phyloP scores from a whole-genome alignment of 148 eudicot species.

The Fagopyrum tataricum region DNA sequence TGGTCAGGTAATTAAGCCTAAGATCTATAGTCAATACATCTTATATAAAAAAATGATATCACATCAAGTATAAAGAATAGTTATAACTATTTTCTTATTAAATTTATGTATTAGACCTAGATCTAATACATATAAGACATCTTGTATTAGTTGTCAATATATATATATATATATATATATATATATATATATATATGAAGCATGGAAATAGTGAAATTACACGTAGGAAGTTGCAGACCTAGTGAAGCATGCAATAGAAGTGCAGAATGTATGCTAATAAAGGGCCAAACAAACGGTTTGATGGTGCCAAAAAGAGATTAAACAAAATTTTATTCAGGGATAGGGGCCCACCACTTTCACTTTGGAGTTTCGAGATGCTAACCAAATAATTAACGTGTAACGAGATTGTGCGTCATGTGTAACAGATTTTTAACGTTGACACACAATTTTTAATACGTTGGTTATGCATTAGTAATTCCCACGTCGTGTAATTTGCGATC shows the following conservation, averaged over 20 bases:
- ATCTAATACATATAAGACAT: too few relatives aligned
- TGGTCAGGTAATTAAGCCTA: conserved; percentile 47
- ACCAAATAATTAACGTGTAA: too few relatives aligned
- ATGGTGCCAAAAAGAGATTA: background rate
- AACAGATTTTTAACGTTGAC: too few relatives aligned
- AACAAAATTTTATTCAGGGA: background rate
- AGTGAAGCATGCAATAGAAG: background rate
- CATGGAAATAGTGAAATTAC: background rate
- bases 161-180: background rate
- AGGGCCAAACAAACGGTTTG: conserved; percentile 13
- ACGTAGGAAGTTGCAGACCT: background rate
- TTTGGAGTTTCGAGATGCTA: background rate
- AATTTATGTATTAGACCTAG: background rate
- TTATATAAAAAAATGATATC: background rate
- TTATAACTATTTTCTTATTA: background rate
- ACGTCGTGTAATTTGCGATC: too few relatives aligned
- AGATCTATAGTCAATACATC: background rate
- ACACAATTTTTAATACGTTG: too few relatives aligned
- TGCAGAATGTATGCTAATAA: background rate
- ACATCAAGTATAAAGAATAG: too few relatives aligned
- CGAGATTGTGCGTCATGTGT: too few relatives aligned
- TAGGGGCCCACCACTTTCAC: background rate
- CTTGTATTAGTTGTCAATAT: too few relatives aligned
- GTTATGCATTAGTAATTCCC: too few relatives aligned
- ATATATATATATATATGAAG: background rate